Evolutionary conservation across 768 basidiomycete species (phyloP).

Genomic region (Paxillus ammoniavirescens): DNA sequence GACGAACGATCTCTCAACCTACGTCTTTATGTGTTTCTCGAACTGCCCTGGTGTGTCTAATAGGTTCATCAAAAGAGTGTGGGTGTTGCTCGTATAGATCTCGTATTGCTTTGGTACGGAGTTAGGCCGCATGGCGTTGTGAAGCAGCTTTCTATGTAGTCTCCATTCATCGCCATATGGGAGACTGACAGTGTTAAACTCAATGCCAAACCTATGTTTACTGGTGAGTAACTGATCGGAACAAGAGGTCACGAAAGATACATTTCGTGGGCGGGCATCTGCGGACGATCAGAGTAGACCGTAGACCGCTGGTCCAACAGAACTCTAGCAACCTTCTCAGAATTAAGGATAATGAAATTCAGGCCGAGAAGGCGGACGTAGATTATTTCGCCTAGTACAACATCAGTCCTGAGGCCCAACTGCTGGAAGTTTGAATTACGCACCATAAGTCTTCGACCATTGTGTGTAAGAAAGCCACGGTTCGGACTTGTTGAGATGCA

Average conservation of each 20-base stretch:
- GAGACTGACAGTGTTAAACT: slow-evolving; percentile 9
- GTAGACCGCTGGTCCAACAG: slow-evolving; percentile 10
- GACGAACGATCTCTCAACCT: background rate
- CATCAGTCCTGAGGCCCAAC: background rate
- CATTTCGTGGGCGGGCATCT: slow-evolving; percentile 2
- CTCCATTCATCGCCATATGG: slow-evolving; percentile 19
- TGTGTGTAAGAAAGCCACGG: slow-evolving; percentile 4
- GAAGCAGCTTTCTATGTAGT: slow-evolving; percentile 14
- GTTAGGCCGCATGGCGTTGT: slow-evolving; percentile 5
- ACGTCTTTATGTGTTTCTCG: slow-evolving; percentile 1
- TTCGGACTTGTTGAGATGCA: background rate
- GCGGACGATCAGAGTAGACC: slow-evolving; percentile 11
- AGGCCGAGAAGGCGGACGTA: slow-evolving; percentile 8
- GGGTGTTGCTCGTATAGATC: background rate
- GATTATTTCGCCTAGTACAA: slow-evolving; percentile 2
- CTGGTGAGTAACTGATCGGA: background rate
- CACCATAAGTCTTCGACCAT: slow-evolving; percentile 1
- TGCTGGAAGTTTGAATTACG: background rate
- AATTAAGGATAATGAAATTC: slow-evolving; percentile 9
- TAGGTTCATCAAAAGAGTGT: slow-evolving; percentile 1
- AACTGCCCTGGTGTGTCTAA: background rate
- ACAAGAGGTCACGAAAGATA: background rate
- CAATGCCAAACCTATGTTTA: slow-evolving; percentile 7
- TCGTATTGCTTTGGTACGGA: background rate
- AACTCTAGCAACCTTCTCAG: slow-evolving; percentile 7